Percentiles rank a stretch among this genome's conserved stretches.
These are phyloP conservation scores for Symbiodinium natans DNA, from an alignment of 73 alveolate genomes.

Conservation along the genomic window DNA sequence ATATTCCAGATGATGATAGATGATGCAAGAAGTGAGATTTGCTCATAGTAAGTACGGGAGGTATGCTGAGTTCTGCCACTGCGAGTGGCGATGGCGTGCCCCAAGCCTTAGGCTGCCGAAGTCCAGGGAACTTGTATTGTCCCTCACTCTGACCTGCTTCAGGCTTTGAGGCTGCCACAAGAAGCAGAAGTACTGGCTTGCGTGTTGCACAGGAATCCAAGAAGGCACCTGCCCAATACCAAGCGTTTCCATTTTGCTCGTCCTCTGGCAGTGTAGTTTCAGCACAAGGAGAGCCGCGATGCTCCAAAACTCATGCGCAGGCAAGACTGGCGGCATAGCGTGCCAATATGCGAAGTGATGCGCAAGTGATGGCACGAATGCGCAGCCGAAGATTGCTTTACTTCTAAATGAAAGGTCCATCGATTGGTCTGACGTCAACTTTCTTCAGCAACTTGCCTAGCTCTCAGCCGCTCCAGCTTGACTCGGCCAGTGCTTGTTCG, in stretches of 20 bases:
- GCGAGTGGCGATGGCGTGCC: not conserved
- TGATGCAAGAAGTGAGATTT: too few relatives aligned
- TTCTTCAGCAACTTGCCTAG: conserved; percentile 53
- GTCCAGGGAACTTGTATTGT: too few relatives aligned
- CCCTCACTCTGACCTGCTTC: too few relatives aligned
- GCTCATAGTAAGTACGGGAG: not conserved
- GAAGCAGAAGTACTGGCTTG: not conserved
- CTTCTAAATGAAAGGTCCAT: conserved; percentile 17
- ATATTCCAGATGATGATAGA: too few relatives aligned
- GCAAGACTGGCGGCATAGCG: not conserved
- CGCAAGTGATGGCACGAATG: not conserved
- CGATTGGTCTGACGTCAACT: conserved; percentile 44
- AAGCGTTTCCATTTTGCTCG: not conserved
- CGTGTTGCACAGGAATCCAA: conserved; percentile 61
- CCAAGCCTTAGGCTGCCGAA: not conserved
- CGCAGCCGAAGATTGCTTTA: too few relatives aligned
- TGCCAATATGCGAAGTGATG: not conserved
- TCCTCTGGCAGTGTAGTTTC: not conserved
- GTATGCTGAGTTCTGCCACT: not conserved
- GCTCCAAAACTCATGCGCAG: not conserved
- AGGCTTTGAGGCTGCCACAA: conserved; percentile 66
- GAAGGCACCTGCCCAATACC: too few relatives aligned
- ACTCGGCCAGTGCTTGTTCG: too few relatives aligned
- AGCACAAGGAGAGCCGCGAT: not conserved
- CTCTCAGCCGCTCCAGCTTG: not conserved